Percentiles rank a stretch among this genome's conserved stretches.
Evolutionary conservation across 208 protist species (phyloP).

Genomic region (Kentomonas sorsogonicus): DNA sequence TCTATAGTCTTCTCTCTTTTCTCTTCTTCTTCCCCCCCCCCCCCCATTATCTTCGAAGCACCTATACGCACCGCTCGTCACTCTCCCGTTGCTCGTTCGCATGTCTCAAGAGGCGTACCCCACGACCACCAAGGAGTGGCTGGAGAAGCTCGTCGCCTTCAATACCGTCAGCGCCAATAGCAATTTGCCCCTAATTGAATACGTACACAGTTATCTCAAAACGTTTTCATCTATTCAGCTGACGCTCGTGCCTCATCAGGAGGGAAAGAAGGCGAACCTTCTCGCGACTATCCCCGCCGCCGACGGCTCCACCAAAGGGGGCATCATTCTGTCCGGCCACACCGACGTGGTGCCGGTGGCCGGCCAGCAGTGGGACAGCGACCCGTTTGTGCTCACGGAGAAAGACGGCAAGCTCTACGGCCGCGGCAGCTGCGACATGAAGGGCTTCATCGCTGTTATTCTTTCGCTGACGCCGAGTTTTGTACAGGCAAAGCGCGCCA

Average conservation of each 20-base stretch:
- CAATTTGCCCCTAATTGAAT: conserved; percentile 27
- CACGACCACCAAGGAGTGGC: conserved; percentile 16
- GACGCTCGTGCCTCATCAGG: conserved; percentile 21
- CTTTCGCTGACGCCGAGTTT: conserved; percentile 27
- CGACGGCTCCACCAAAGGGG: conserved; percentile 27
- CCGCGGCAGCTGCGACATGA: conserved; percentile 42
- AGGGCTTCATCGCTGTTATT: conserved; percentile 29
- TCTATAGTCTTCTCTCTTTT: neutral
- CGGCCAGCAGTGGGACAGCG: conserved; percentile 36
- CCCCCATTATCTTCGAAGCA: no score
- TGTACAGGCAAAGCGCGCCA: conserved; percentile 24
- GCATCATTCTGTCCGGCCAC: conserved; percentile 35
- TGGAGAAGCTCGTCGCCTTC: conserved; percentile 35
- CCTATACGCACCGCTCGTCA: no score
- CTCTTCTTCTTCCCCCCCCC: conserved; percentile 3
- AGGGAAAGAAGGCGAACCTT: conserved; percentile 33
- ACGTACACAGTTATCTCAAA: conserved; percentile 30
- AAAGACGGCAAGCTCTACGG: conserved; percentile 39
- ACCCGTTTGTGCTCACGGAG: conserved; percentile 31
- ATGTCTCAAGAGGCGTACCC: no score
- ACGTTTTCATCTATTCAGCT: conserved; percentile 16
- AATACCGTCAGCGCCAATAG: conserved; percentile 36
- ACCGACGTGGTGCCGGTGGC: conserved; percentile 41
- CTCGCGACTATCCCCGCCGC: conserved; percentile 33
- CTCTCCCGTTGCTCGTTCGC: neutral